Conservation (phyloP, 129 eudicot species). For the Daucus carota region DH1_v3.0 NC_030381.2:44567001-44567500, state of each 20-base stretch:
- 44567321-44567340: conserved; percentile 44
- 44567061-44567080: conserved; percentile 39
- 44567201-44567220: conserved; percentile 58
- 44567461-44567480: neutral
- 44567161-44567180: conserved; percentile 65
- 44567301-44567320: conserved; percentile 45
- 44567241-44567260: conserved; percentile 65
- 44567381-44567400: conserved; percentile 41
- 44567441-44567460: neutral
- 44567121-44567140: conserved; percentile 41
- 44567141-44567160: conserved; percentile 53
- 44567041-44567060: conserved; percentile 53
- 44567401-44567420: neutral
- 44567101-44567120: conserved; percentile 45
- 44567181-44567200: conserved; percentile 36
- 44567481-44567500: neutral
- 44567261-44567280: conserved; percentile 54
- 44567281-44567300: conserved; percentile 54
- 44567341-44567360: conserved; percentile 69
- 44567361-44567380: conserved; percentile 61
- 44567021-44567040: conserved; percentile 33
- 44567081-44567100: conserved; percentile 52
- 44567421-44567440: neutral
- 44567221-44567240: conserved; percentile 61
- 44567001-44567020: neutral